Base-by-base conservation (phyloP, 1,284 basidiomycete genomes). In the Fereydounia khargensis region DNA sequence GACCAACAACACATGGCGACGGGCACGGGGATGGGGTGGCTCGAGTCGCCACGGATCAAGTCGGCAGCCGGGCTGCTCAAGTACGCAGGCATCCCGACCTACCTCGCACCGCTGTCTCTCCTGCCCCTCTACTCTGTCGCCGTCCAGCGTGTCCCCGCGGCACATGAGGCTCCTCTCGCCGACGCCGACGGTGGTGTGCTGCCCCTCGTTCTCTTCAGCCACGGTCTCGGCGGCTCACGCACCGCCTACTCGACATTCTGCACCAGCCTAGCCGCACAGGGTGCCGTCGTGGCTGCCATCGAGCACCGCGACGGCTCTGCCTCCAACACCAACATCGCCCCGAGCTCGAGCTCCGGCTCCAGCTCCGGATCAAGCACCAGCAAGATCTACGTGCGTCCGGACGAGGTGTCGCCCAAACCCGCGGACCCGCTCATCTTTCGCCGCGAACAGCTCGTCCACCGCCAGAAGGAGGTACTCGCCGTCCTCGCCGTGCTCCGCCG, bases 231-330 rank as follows among this genome's bases (percentile, higher is more conserved):
- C 9, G 67, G 68, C 3, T 56, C 60, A 3, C 42, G 57, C 7
- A 59, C 60, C 1, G 58, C 65, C 9, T 71, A 71, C 45, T 68
- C 65, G 3, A 41, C 50, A 0, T 69, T 67, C 42, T 48, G 47
- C 35, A 47, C 57, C 2, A 47, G 51, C 4, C 53, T 72, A 3
- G 69, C 69, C 1, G 45, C 42, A 3, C 56, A 62, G 2, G 69
- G 69, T 19, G 52, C 67, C 21, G 44, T 72, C 14, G 60, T 72
- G 6, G 65, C 62, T 13, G 68, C 69, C 13, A 45, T 72, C 8
- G 69, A 72, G 36, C 69, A 72, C 35, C 40, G 69, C 9, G 69
- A 72, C 42, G 63, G 65, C 1, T 66, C 65, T 6, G 44, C 46
- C 0, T 60, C 44, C 3, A 67, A 65, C 1, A 49, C 44, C 6